A percentile compares a stretch with the other conserved stretches of the same genome.
phyloP scores from a whole-genome alignment of 768 basidiomycete genomes.

The Hortiboletus flavorubellus region DNA sequence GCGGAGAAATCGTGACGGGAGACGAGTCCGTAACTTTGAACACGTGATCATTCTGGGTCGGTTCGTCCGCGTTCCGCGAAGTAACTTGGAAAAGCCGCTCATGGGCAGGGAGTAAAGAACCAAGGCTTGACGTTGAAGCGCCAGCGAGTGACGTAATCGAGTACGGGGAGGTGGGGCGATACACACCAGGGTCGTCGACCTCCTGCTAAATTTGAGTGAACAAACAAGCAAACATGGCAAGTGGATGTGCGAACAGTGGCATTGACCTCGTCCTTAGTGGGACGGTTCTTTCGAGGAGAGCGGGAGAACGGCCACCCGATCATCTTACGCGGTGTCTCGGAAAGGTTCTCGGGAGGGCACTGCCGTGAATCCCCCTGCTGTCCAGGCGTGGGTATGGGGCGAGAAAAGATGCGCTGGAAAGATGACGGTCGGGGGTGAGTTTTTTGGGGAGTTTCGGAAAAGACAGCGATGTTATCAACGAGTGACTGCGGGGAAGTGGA shows the following conservation, averaged over 20 bases:
- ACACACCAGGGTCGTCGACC: slow-evolving; percentile 2
- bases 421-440: slow-evolving; percentile 17
- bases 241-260: slow-evolving; percentile 12
- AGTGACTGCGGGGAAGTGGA: slow-evolving; percentile 15
- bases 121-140: slow-evolving; percentile 29
- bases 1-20: neutral
- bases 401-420: slow-evolving; percentile 31
- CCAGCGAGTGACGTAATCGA: slow-evolving; percentile 17
- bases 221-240: neutral
- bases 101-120: slow-evolving; percentile 26
- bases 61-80: slow-evolving; percentile 13
- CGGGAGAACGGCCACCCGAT: slow-evolving; percentile 31
- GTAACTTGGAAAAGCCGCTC: slow-evolving; percentile 23
- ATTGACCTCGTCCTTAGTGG: slow-evolving; percentile 2
- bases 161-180: slow-evolving; percentile 8
- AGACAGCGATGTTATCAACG: slow-evolving; percentile 21
- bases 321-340: slow-evolving; percentile 24
- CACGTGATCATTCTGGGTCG: neutral
- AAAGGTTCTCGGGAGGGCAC: slow-evolving; percentile 7
- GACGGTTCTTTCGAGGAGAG: slow-evolving; percentile 20
- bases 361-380: slow-evolving; percentile 7
- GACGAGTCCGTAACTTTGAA: slow-evolving; percentile 6
- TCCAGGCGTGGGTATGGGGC: slow-evolving; percentile 18
- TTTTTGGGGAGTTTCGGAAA: slow-evolving; percentile 20
- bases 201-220: slow-evolving; percentile 7